A percentile compares a stretch with the other conserved stretches of the same genome.
These are phyloP conservation scores for Aspergillus hiratsukae DNA, from an alignment of 2,329 filamentous ascomycete genomes.

Conservation along the genomic window DNA sequence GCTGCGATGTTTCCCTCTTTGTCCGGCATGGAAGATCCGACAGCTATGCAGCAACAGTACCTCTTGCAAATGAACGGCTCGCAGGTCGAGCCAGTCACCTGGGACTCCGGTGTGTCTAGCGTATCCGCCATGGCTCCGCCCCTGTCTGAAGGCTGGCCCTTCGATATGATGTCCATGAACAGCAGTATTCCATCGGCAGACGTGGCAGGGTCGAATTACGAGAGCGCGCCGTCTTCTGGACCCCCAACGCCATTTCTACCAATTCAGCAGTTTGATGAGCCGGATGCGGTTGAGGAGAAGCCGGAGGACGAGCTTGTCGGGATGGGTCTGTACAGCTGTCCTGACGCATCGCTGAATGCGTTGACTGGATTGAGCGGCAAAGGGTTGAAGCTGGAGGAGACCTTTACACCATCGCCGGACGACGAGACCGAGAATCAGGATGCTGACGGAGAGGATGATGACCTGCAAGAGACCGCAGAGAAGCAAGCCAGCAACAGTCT, in stretches of 20 bases:
- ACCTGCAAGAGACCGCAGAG: constrained; percentile 14
- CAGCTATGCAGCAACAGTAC: constrained; percentile 19
- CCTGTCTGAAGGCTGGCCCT: constrained; percentile 26
- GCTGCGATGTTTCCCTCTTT: constrained; percentile 19
- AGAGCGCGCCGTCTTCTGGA: constrained; percentile 32
- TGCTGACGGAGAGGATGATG: constrained; percentile 52
- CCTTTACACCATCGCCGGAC: constrained; percentile 62
- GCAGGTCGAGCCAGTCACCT: constrained; percentile 24
- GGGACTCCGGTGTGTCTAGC: constrained; percentile 19
- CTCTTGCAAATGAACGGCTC: constrained; percentile 21
- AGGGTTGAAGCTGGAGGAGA: constrained; percentile 75
- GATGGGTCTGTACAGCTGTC: constrained; percentile 74
- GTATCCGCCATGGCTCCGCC: constrained; percentile 20
- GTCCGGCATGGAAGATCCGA: constrained; percentile 15
- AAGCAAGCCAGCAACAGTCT: constrained; percentile 6
- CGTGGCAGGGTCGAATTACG: constrained; percentile 28
- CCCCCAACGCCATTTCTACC: constrained; percentile 37
- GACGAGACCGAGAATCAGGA: constrained; percentile 55
- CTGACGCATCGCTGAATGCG: constrained; percentile 56
- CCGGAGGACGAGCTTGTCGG: constrained; percentile 71
- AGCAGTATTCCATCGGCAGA: constrained; percentile 29
- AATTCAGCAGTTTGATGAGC: constrained; percentile 29
- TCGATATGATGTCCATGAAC: constrained; percentile 31
- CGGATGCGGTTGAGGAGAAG: constrained; percentile 47
- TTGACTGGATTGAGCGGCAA: constrained; percentile 61